Evolutionary conservation across 768 basidiomycete genomes (phyloP), one percentile per base, ranked within the genome.

Genomic region (Asterophora lycoperdoides): DNA sequence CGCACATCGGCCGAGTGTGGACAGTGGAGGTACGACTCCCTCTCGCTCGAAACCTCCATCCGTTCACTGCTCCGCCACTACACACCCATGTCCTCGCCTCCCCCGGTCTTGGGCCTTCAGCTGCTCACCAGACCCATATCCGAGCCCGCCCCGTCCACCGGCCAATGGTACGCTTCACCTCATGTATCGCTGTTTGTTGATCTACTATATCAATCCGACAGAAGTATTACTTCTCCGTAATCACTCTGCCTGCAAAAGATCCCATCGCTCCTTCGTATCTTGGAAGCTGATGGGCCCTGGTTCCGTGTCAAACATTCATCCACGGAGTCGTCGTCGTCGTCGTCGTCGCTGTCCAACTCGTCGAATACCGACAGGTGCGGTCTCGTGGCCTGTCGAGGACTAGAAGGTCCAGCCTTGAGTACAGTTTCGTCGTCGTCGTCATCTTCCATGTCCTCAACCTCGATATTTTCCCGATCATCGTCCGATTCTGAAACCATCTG

Each of bases 1-100:
- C 67, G 70, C 39, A 70, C 72, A 9, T 83, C 81, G 34, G 73
- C 77, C 7, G 81, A 83, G 56, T 79, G 81, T 44, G 80, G 80
- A 6, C 72, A 72, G 47, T 82, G 80, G 80, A 68, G 70, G 53
- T 76, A 66, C 48, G 78, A 81, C 52, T 78, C 77, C 1, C 60
- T 73, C 26, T 67, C 70, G 0, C 53, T 61, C 49, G 61, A 62
- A 50, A 56, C 45, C 37, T 58, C 55, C 44, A 43, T 55, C 33
- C 54, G 60, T 34, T 51, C 58, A 20, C 58, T 58, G 32, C 58
- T 59, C 23, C 61, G 70, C 23, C 68, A 69, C 52, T 68, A 70
- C 13, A 61, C 60, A 8, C 69, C 68, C 9, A 64, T 60, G 0
- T 60, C 61, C 20, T 69, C 68, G 14, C 60, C 66, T 28, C 55